These are phyloP conservation scores for Russula sp. DNA, from an alignment of 768 basidiomycete genomes.

Conservation along the genomic window DNA sequence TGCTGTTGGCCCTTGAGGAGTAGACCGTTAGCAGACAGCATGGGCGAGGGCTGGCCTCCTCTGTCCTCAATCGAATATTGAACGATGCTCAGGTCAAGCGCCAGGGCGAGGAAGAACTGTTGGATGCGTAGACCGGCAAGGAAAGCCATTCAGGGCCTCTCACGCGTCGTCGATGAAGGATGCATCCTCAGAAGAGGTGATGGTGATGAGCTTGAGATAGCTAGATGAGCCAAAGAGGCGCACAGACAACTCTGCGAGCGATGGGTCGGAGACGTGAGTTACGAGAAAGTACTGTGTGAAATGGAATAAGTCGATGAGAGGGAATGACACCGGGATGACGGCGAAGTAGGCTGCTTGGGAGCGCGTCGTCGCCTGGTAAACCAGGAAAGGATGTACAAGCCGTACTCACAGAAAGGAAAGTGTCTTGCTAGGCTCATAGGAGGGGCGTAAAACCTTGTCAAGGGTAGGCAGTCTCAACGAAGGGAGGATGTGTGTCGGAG, in stretches of 20 bases:
- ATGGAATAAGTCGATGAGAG: slow-evolving; percentile 94
- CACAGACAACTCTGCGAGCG: slow-evolving; percentile 73
- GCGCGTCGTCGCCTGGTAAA: slow-evolving; percentile 62
- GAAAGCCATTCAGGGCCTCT: slow-evolving; percentile 92
- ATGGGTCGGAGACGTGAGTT: slow-evolving; percentile 66
- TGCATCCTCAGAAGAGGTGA: slow-evolving; percentile 72
- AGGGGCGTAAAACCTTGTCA: slow-evolving; percentile 66
- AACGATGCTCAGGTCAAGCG: slow-evolving; percentile 82
- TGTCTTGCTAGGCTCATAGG: slow-evolving; percentile 50
- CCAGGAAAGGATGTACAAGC: slow-evolving; percentile 82
- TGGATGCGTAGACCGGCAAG: slow-evolving; percentile 91
- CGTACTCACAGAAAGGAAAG: slow-evolving; percentile 64
- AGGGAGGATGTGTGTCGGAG: slow-evolving; percentile 87
- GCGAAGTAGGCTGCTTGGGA: slow-evolving; percentile 84
- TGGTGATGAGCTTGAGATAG: slow-evolving; percentile 91
- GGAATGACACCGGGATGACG: slow-evolving; percentile 89
- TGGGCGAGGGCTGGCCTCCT: slow-evolving; percentile 89
- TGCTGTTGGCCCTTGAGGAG: slow-evolving; percentile 66
- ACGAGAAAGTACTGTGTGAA: slow-evolving; percentile 86
- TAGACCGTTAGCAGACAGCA: slow-evolving; percentile 88
- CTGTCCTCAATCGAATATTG: slow-evolving; percentile 86
- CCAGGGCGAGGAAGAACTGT: slow-evolving; percentile 87
- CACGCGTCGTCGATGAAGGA: slow-evolving; percentile 67
- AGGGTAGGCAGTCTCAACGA: slow-evolving; percentile 70
- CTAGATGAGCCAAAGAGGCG: slow-evolving; percentile 85